These are phyloP conservation scores for Rhynchospora tenuis DNA, from an alignment of 176 grass and related monocot species.

Conservation along the genomic window DNA sequence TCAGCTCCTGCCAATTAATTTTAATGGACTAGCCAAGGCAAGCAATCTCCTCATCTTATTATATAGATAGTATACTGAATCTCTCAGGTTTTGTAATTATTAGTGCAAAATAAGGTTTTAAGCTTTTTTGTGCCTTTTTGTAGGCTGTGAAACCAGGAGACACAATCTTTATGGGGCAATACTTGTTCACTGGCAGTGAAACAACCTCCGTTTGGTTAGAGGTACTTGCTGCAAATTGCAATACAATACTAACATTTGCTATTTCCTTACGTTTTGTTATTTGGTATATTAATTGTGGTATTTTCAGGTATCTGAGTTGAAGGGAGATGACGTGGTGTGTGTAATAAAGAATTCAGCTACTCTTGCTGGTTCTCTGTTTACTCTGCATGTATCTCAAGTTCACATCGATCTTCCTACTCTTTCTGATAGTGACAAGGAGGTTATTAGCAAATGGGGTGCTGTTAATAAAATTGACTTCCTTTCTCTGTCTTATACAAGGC, in stretches of 20 bases:
- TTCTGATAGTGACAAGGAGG: conserved; percentile 79
- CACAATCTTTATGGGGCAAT: conserved; percentile 96
- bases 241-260: not conserved
- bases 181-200: conserved; percentile 98
- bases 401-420: conserved; percentile 88
- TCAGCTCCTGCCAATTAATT: conserved; percentile 89
- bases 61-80: conserved; percentile 5
- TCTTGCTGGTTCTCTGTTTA: conserved; percentile 78
- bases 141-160: conserved; percentile 81
- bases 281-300: conserved; percentile 10
- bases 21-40: conserved; percentile 76
- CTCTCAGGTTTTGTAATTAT: not conserved
- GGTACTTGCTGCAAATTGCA: conserved; percentile 30
- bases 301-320: conserved; percentile 78
- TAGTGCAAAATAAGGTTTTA: not conserved
- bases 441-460: conserved; percentile 91
- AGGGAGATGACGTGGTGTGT: conserved; percentile 87
- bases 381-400: conserved; percentile 83
- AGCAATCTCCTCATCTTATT: not conserved
- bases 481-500: conserved; percentile 93
- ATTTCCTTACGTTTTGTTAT: not conserved
- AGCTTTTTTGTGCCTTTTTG: not conserved
- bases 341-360: conserved; percentile 93
- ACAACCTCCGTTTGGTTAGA: conserved; percentile 99
- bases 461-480: conserved; percentile 98